Percentiles rank a stretch among this genome's conserved stretches.
Evolutionary conservation across 257 asterid species (phyloP).

Genomic region (Anisodus tanguticus): DNA sequence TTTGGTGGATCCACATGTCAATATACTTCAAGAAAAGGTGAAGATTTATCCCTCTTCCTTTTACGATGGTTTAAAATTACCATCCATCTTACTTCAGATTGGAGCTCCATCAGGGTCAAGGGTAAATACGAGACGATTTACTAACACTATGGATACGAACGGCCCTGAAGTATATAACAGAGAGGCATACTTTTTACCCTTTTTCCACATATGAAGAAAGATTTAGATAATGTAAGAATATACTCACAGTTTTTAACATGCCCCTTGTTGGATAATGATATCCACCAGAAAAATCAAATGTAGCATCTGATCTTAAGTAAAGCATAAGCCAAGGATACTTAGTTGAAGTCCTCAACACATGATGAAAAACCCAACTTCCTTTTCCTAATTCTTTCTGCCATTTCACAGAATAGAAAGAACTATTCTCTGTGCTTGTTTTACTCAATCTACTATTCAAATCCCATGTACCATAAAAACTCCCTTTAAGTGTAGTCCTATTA

Average conservation of each 20-base stretch:
- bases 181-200: not conserved
- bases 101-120: not conserved
- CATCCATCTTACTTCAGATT: not conserved
- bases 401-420: slow-evolving; percentile 64
- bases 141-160: not conserved
- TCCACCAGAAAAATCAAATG: slow-evolving; percentile 79
- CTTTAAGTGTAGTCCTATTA: slow-evolving; percentile 48
- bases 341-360: slow-evolving; percentile 62
- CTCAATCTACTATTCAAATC: slow-evolving; percentile 51
- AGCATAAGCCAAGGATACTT: slow-evolving; percentile 97
- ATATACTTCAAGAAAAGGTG: not conserved
- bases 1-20: not conserved
- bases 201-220: not conserved
- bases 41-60: not conserved
- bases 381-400: slow-evolving; percentile 80
- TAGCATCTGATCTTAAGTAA: slow-evolving; percentile 79
- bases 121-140: not conserved
- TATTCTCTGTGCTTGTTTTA: slow-evolving; percentile 35
- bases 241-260: slow-evolving; percentile 73
- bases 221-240: not conserved
- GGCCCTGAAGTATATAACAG: not conserved
- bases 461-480: slow-evolving; percentile 79
- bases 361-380: slow-evolving; percentile 83
- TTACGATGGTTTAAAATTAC: not conserved
- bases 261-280: slow-evolving; percentile 85